Base-by-base conservation (phyloP, 257 asterid genomes). In the Forsythia viridissima region DNA sequence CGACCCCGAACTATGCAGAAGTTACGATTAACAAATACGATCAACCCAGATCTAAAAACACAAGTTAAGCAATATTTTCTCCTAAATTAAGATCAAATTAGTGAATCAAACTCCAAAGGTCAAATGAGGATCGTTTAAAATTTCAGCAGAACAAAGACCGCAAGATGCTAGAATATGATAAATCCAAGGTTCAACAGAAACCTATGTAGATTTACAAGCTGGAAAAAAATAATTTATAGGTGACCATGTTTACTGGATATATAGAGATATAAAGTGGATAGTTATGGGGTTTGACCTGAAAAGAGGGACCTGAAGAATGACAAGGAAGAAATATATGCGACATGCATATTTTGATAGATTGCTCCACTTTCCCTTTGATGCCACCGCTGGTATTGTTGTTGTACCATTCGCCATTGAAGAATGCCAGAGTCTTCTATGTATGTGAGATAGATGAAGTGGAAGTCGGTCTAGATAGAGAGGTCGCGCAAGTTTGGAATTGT, bases 251-350 rank as follows among this genome's bases (percentile, higher is more conserved):
- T 59, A 20, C 20, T 59, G 36, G 59, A 48, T 48, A 48, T 48
- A 15, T 48, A 20, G 67, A 20, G 30, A 1, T 8, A 21, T 59
- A 59, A 59, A 59, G 24, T n/a, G 13, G 34, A 59, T 59, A 21
- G 6, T 8, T 20, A n/a, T 8, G 67, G 67, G 67, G 36, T 43
- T 34, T 51, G 79, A 95, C 99, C 98, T 92, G 93, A 95, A 95
- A 70, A 95, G 97, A 34, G 99, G 99, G 61, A 95, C 86, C 89
- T 95, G 99, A 42, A 95, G 87, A 79, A 92, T 72, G 79, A 95
- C 86, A 71, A 93, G 86, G 9, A 91, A 55, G 82, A 93, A 91
- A 73, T 77, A 93, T 3, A 87, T 39, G 77, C 93, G 89, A 85
- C 88, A 80, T 21, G 99, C 94, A 76, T 95, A 83, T 55, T 77